Conservation (phyloP, 2,329 filamentous ascomycete genomes). For the Aspergillus sp. region DNA sequence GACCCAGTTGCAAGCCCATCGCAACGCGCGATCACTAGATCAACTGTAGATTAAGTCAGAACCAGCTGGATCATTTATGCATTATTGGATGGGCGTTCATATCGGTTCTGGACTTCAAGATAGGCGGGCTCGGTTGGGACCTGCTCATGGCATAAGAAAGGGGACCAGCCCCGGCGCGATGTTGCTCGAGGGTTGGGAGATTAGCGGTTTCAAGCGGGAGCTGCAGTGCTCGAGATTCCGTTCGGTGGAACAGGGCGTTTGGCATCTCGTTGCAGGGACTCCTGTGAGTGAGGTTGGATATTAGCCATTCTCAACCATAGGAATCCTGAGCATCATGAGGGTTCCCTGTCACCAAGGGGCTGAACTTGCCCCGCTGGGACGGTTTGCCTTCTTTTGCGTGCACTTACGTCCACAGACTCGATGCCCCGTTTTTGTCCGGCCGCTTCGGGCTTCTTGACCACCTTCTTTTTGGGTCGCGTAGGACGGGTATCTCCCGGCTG, state of each 20-base stretch:
- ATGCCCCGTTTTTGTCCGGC: constrained; percentile 31
- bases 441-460: constrained; percentile 27
- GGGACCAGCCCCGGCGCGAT: constrained; percentile 23
- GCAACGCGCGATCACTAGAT: constrained; percentile 9
- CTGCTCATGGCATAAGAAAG: constrained; percentile 5
- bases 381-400: constrained; percentile 11
- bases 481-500: constrained; percentile 65
- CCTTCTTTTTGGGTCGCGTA: constrained; percentile 47
- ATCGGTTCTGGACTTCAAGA: too few relatives aligned
- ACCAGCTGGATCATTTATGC: constrained; percentile 12
- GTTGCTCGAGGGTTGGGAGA: constrained; percentile 3
- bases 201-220: constrained; percentile 23
- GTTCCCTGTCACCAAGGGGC: constrained; percentile 15
- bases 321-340: constrained; percentile 12
- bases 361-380: constrained; percentile 6
- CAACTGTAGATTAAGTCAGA: constrained; percentile 15
- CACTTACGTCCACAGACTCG: constrained; percentile 36
- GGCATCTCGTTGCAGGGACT: constrained; percentile 15
- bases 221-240: constrained; percentile 17
- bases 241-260: constrained; percentile 28
- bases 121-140: constrained; percentile 7
- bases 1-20: constrained; percentile 12
- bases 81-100: constrained; percentile 10
- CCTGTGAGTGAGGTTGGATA: constrained; percentile 18
- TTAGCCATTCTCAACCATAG: constrained; percentile 23